phyloP scores from a whole-genome alignment of 345 rosid genomes.

The Syzygium oleosum region DNA sequence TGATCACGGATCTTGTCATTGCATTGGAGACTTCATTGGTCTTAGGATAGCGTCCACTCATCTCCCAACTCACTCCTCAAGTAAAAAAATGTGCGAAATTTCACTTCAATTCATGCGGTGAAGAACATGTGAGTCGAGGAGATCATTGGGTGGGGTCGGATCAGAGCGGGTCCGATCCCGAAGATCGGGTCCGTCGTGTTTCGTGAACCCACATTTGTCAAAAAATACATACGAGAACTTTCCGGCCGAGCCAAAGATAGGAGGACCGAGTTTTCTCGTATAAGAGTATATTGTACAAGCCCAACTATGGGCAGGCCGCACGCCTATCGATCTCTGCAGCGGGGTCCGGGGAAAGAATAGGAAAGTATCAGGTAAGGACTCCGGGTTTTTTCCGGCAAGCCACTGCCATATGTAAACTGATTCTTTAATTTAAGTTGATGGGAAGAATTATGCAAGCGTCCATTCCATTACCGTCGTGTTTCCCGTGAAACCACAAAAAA shows the following conservation, averaged over 20 bases:
- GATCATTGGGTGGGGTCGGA: not conserved
- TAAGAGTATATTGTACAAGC: not conserved
- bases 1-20: not conserved
- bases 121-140: not conserved
- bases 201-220: not conserved
- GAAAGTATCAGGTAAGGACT: not conserved
- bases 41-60: not conserved
- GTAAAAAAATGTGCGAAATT: not conserved
- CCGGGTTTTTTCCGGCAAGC: not conserved
- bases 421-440: not conserved
- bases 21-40: not conserved
- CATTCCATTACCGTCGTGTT: not conserved
- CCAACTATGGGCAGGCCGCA: not conserved
- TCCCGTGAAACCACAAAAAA: not conserved
- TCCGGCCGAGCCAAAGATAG: not conserved
- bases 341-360: not conserved
- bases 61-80: not conserved
- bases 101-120: not conserved
- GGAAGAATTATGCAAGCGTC: not conserved
- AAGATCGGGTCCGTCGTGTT: not conserved
- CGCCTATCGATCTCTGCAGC: not conserved
- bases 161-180: not conserved
- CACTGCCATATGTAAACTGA: not conserved
- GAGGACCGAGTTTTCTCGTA: not conserved
- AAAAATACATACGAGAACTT: not conserved